Conservation (phyloP, 805 yeast genomes). For the Candida peoriensis region DNA sequence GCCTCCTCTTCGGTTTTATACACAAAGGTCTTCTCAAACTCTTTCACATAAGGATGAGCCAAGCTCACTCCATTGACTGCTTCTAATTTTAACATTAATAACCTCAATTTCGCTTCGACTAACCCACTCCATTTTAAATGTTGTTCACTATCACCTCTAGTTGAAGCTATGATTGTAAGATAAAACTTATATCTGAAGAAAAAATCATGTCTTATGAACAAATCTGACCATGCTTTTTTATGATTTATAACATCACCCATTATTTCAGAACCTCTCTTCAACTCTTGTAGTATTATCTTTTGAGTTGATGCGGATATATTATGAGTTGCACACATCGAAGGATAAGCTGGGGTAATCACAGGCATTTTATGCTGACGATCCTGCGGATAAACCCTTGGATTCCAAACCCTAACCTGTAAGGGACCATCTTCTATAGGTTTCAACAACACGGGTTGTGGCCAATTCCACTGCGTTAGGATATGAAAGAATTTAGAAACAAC, state of each 20-base stretch:
- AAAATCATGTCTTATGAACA: slow-evolving; percentile 76
- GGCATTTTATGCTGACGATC: slow-evolving; percentile 95
- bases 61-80: slow-evolving; percentile 64
- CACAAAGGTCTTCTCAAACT: slow-evolving; percentile 52
- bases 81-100: slow-evolving; percentile 81
- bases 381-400: slow-evolving; percentile 83
- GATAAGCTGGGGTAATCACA: slow-evolving; percentile 96
- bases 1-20: slow-evolving; percentile 51
- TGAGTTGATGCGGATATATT: slow-evolving; percentile 89
- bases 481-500: slow-evolving; percentile 86
- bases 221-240: slow-evolving; percentile 63
- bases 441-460: slow-evolving; percentile 97
- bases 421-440: slow-evolving; percentile 97
- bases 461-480: slow-evolving; percentile 84
- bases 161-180: slow-evolving; percentile 72
- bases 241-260: slow-evolving; percentile 65
- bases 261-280: slow-evolving; percentile 67
- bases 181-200: slow-evolving; percentile 84
- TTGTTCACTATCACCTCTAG: slow-evolving; percentile 70
- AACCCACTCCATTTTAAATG: slow-evolving; percentile 90
- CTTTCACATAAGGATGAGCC: slow-evolving; percentile 89
- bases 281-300: slow-evolving; percentile 71
- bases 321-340: slow-evolving; percentile 99
- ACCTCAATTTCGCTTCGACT: slow-evolving; percentile 82
- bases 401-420: slow-evolving; percentile 93